Conservation (phyloP, 2,329 filamentous ascomycete species). For the Westerdykella sp. region DNA sequence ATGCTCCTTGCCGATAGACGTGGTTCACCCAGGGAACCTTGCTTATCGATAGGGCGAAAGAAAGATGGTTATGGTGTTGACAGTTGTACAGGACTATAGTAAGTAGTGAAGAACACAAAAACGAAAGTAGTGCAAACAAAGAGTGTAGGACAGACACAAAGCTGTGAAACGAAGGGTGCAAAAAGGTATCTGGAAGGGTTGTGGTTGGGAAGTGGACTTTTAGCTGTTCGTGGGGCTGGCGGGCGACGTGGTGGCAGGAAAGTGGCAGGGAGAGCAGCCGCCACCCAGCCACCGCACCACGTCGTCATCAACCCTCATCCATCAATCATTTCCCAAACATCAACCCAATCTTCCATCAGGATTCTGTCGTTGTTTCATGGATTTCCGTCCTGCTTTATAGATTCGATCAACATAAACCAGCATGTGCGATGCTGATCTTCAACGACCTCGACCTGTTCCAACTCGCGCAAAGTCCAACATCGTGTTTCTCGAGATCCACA, state of each 20-base stretch:
- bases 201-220: slow-evolving; percentile 1
- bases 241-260: background rate
- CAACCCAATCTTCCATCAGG: no score
- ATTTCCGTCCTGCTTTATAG: no score
- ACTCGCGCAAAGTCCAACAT: no score
- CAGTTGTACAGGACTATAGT: background rate
- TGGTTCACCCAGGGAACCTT: background rate
- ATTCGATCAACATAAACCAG: no score
- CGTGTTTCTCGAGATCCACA: no score
- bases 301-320: no score
- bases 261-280: background rate
- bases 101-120: slow-evolving; percentile 2
- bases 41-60: background rate
- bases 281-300: no score
- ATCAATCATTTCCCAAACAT: no score
- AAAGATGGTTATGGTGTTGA: no score
- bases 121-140: background rate
- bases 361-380: no score
- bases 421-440: no score
- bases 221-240: background rate
- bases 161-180: background rate
- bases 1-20: slow-evolving; percentile 10
- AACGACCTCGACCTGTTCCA: no score
- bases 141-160: background rate
- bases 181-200: slow-evolving; percentile 6